These are phyloP conservation scores for Rhizopus sp. DNA, from an alignment of 371 early-diverging fungal species.

Conservation along the genomic window DNA sequence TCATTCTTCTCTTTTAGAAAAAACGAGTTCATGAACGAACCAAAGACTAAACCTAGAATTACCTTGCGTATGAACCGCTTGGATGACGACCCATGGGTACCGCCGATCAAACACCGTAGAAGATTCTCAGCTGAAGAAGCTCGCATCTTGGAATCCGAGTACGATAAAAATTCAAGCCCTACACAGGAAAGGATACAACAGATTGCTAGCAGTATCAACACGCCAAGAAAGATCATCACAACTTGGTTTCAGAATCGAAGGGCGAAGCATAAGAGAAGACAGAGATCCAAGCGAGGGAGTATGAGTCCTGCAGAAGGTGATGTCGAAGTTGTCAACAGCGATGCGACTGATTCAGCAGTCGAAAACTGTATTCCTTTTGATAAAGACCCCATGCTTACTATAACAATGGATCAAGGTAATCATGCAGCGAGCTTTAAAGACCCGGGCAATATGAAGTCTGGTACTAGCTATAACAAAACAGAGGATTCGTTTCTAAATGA, in stretches of 20 bases:
- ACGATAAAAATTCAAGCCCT: slow-evolving; percentile 24
- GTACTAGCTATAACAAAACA: too few relatives aligned
- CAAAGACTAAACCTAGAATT: neutral
- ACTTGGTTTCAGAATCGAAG: slow-evolving; percentile 53
- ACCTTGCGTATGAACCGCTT: neutral
- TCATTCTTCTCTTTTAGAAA: too few relatives aligned
- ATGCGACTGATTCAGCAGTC: too few relatives aligned
- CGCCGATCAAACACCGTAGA: slow-evolving; percentile 38
- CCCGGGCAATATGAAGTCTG: too few relatives aligned
- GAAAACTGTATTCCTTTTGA: too few relatives aligned
- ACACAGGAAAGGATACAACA: slow-evolving; percentile 22
- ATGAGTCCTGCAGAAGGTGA: neutral
- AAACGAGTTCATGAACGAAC: too few relatives aligned
- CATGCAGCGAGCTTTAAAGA: too few relatives aligned
- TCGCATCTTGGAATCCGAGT: slow-evolving; percentile 29
- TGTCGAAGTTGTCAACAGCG: too few relatives aligned
- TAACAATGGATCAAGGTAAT: too few relatives aligned
- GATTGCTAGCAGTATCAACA: slow-evolving; percentile 22
- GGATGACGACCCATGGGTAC: slow-evolving; percentile 27
- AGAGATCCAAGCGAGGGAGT: neutral
- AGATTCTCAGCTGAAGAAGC: slow-evolving; percentile 33
- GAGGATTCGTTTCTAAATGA: too few relatives aligned
- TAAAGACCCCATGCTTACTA: too few relatives aligned
- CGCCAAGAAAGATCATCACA: slow-evolving; percentile 34
- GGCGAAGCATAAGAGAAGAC: slow-evolving; percentile 34